Evolutionary conservation across 768 basidiomycete species (phyloP).

Genomic region (Cubamyces sp.): DNA sequence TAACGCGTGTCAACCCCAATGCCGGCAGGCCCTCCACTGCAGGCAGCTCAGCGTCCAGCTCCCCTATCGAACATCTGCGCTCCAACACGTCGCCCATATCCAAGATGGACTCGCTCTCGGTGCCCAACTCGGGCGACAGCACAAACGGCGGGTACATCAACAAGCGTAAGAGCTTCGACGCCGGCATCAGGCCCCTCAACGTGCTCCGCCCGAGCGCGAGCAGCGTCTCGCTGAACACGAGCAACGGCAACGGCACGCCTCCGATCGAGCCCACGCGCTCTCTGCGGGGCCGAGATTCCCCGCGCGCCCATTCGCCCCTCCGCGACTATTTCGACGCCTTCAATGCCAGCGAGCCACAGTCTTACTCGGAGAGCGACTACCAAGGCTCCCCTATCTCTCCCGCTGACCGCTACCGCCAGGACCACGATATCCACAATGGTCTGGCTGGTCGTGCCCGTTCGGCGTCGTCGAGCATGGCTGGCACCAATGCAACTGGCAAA

Average conservation of each 20-base stretch:
- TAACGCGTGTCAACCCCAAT: slow-evolving; percentile 14
- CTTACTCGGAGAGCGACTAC: slow-evolving; percentile 18
- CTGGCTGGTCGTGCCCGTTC: slow-evolving; percentile 29
- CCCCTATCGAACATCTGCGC: slow-evolving; percentile 25
- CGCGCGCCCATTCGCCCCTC: slow-evolving; percentile 38
- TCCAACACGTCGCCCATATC: slow-evolving; percentile 24
- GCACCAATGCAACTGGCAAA: slow-evolving; percentile 11
- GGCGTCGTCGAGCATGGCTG: slow-evolving; percentile 29
- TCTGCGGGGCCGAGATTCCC: slow-evolving; percentile 31
- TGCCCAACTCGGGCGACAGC: slow-evolving; percentile 20
- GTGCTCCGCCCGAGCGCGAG: slow-evolving; percentile 33
- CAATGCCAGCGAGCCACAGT: slow-evolving; percentile 16
- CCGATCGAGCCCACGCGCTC: slow-evolving; percentile 12
- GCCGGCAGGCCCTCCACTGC: slow-evolving; percentile 22
- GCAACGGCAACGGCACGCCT: slow-evolving; percentile 13
- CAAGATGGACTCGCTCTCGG: slow-evolving; percentile 26
- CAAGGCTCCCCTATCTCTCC: slow-evolving; percentile 21
- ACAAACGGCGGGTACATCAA: slow-evolving; percentile 24
- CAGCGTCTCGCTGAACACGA: slow-evolving; percentile 19
- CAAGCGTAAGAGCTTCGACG: slow-evolving; percentile 50
- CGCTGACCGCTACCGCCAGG: slow-evolving; percentile 1
- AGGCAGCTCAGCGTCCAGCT: slow-evolving; percentile 19
- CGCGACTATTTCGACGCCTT: slow-evolving; percentile 37
- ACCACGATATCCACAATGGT: slow-evolving; percentile 4
- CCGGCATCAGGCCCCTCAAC: slow-evolving; percentile 45